phyloP scores from a whole-genome alignment of 257 asterid genomes.

The Solanum virginianum region DNA sequence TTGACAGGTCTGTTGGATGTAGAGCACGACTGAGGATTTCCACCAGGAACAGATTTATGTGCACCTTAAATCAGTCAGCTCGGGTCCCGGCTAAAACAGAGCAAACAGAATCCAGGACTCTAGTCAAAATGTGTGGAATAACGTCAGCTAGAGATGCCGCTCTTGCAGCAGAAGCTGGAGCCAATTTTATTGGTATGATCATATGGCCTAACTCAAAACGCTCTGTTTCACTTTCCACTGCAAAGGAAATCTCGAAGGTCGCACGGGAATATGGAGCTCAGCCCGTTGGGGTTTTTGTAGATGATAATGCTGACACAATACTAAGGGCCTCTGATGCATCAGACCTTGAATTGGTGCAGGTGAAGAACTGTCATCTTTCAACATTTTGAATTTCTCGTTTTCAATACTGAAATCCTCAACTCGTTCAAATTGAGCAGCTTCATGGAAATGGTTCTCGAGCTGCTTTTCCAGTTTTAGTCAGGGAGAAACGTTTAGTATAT shows the following conservation, averaged over 20 bases:
- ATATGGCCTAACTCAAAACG: constrained; percentile 92
- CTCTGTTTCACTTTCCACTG: constrained; percentile 58
- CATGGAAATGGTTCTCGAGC: constrained; percentile 82
- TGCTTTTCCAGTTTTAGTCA: constrained; percentile 43
- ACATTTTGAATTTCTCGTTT: not conserved
- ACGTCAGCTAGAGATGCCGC: constrained; percentile 92
- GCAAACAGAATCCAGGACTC: constrained; percentile 25
- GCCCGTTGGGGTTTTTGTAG: constrained; percentile 95
- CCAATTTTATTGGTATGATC: constrained; percentile 86
- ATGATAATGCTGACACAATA: constrained; percentile 74
- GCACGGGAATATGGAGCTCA: constrained; percentile 63
- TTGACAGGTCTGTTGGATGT: constrained; percentile 23
- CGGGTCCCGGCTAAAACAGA: constrained; percentile 15
- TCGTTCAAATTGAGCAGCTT: constrained; percentile 40
- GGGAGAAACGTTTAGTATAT: constrained; percentile 45
- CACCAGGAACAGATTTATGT: constrained; percentile 11
- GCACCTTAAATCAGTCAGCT: constrained; percentile 18
- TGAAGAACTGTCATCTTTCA: constrained; percentile 5
- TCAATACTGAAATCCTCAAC: not conserved
- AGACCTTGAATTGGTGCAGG: constrained; percentile 90
- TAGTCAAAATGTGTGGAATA: constrained; percentile 94
- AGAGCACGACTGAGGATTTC: not conserved
- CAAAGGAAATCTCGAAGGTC: constrained; percentile 78
- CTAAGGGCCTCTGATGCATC: constrained; percentile 52
- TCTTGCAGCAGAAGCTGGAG: constrained; percentile 93